Conservation (phyloP, 2,329 filamentous ascomycete species). For the Trichoderma pleuroti region DNA sequence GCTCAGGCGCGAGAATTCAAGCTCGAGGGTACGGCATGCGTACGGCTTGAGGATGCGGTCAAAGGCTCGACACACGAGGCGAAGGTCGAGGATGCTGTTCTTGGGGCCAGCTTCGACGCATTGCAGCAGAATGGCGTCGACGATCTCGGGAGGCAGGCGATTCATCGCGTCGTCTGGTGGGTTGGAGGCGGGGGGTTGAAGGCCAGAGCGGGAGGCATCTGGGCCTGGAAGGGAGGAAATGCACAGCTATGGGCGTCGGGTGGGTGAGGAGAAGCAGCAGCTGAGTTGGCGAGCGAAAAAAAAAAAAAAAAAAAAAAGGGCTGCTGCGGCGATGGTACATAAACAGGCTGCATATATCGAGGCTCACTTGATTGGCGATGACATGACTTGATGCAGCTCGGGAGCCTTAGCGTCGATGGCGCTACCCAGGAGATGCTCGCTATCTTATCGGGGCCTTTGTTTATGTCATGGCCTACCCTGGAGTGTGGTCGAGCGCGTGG, state of each 20-base stretch:
- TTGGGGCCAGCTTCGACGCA: conserved; percentile 42
- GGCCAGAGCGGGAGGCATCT: conserved; percentile 9
- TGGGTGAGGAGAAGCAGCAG: background rate
- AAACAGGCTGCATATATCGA: conserved; percentile 1
- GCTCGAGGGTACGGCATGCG: conserved; percentile 45
- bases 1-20: conserved; percentile 50
- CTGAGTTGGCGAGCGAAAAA: background rate
- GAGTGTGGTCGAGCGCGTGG: background rate
- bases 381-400: conserved; percentile 6
- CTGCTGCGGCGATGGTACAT: background rate
- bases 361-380: conserved; percentile 7
- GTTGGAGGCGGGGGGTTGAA: background rate
- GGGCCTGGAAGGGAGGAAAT: background rate
- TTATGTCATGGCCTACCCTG: background rate
- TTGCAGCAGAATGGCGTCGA: conserved; percentile 44
- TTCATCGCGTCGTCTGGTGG: conserved; percentile 36
- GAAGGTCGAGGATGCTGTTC: conserved; percentile 43
- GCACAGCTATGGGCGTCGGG: background rate
- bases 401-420: conserved; percentile 6
- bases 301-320: no score
- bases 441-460: conserved; percentile 4
- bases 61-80: conserved; percentile 49
- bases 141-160: conserved; percentile 45
- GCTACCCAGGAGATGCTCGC: background rate
- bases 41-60: conserved; percentile 45